These are phyloP conservation scores for Terana coerulea DNA, from an alignment of 768 basidiomycete species.

Conservation along the genomic window DNA sequence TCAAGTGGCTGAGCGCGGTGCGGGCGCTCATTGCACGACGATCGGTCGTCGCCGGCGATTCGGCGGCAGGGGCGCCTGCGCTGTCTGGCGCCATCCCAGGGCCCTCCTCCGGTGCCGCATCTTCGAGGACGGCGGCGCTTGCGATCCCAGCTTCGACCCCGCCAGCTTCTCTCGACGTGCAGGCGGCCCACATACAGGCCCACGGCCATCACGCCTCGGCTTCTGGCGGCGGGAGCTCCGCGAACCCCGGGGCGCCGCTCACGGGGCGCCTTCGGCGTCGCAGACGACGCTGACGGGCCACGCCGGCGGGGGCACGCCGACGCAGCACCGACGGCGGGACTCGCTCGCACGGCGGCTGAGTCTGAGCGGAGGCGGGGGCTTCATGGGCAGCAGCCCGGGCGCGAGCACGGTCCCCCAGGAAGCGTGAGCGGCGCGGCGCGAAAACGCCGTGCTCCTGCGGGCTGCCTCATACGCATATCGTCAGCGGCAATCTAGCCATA, in stretches of 20 bases:
- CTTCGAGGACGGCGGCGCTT: constrained; percentile 6
- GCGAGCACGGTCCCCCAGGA: constrained; percentile 16
- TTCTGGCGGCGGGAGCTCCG: constrained; percentile 6
- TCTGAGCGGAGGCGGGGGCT: constrained; percentile 24
- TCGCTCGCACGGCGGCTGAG: constrained; percentile 29
- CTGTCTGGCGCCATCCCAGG: not conserved
- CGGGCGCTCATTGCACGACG: constrained; percentile 85
- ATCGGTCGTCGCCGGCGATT: constrained; percentile 30
- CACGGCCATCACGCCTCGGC: constrained; percentile 1
- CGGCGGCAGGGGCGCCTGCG: constrained; percentile 16
- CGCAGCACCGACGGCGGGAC: constrained; percentile 23
- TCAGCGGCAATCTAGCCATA: constrained; percentile 23
- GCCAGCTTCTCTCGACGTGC: not conserved
- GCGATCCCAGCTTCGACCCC: not conserved
- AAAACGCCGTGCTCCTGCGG: not conserved
- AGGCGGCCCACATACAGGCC: not conserved
- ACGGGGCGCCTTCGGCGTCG: not conserved
- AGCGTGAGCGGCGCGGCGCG: constrained; percentile 6
- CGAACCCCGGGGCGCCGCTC: constrained; percentile 6
- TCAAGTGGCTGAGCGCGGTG: constrained; percentile 95
- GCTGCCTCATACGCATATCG: constrained; percentile 6
- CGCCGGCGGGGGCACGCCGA: not conserved
- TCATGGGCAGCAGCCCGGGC: constrained; percentile 4
- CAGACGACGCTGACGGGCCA: not conserved
- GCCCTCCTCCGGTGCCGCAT: constrained; percentile 1